These are phyloP conservation scores for Cichorium intybus DNA, from an alignment of 140 eudicot genomes.

Conservation along the genomic window DNA sequence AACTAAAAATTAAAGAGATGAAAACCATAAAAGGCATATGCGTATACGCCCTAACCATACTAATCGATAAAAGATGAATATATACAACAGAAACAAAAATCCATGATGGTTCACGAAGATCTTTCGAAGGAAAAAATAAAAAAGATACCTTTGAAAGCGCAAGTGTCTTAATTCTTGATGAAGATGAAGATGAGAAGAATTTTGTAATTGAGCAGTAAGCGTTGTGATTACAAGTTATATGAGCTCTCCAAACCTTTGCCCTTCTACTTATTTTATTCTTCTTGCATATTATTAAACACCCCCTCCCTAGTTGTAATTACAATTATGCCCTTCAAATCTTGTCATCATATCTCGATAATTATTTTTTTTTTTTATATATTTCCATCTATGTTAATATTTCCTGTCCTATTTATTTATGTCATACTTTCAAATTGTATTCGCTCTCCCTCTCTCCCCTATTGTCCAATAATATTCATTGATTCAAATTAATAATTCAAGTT, in stretches of 20 bases:
- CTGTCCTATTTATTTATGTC: neutral
- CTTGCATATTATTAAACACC: constrained; percentile 11
- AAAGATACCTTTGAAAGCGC: constrained; percentile 28
- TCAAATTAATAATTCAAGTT: neutral
- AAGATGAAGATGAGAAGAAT: constrained; percentile 7
- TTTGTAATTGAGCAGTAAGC: constrained; percentile 30
- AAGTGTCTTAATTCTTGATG: constrained; percentile 35
- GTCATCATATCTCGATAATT: constrained; percentile 19
- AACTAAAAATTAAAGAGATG: neutral
- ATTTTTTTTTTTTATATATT: neutral
- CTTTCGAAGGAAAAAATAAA: neutral
- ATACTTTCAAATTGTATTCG: neutral
- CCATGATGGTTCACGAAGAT: neutral
- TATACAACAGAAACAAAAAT: neutral
- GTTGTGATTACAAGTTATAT: constrained; percentile 36
- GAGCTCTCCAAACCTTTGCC: constrained; percentile 29
- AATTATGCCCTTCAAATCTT: constrained; percentile 23
- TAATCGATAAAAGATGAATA: neutral
- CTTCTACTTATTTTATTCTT: constrained; percentile 26
- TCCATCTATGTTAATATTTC: neutral
- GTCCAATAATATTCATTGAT: neutral
- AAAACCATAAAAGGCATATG: neutral
- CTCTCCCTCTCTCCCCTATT: neutral
- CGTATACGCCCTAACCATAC: neutral
- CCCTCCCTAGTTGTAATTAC: constrained; percentile 11